A percentile compares a stretch with the other conserved stretches of the same genome.
Conservation (phyloP, 2,329 filamentous ascomycete species). For the Alternaria hordeiaustralica region DNA sequence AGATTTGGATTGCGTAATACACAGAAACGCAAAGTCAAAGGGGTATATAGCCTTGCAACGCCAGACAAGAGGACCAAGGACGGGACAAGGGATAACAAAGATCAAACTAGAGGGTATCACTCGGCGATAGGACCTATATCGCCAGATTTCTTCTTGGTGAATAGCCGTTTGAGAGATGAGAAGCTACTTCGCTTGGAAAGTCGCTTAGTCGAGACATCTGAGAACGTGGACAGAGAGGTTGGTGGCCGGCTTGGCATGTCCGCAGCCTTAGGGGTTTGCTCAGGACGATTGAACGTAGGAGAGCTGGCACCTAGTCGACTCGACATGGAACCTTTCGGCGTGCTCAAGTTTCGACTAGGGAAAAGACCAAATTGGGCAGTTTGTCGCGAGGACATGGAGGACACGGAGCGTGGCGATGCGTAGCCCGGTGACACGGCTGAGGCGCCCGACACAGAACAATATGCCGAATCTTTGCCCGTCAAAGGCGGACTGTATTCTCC, state of each 20-base stretch:
- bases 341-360: conserved; percentile 40
- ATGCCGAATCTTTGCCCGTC: conserved; percentile 48
- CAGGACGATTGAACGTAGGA: conserved; percentile 21
- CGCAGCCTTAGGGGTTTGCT: conserved; percentile 21
- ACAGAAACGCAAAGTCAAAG: conserved; percentile 21
- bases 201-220: conserved; percentile 27
- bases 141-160: conserved; percentile 43
- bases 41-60: conserved; percentile 45
- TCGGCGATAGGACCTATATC: conserved; percentile 44
- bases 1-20: conserved; percentile 13
- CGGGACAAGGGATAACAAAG: conserved; percentile 18
- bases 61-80: conserved; percentile 27
- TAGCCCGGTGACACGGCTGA: conserved; percentile 39
- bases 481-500: conserved; percentile 39
- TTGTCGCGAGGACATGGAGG: conserved; percentile 38
- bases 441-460: conserved; percentile 47
- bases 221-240: conserved; percentile 38
- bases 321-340: conserved; percentile 42
- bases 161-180: conserved; percentile 45
- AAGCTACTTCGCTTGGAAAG: conserved; percentile 44
- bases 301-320: conserved; percentile 35
- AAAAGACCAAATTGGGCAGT: conserved; percentile 46
- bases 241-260: conserved; percentile 33
- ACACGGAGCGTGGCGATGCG: conserved; percentile 37
- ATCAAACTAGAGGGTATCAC: conserved; percentile 21